Evolutionary conservation across 2,329 filamentous ascomycete species (phyloP), one percentile per base, ranked within the genome.

Genomic region (Elsinoe ampelina): DNA sequence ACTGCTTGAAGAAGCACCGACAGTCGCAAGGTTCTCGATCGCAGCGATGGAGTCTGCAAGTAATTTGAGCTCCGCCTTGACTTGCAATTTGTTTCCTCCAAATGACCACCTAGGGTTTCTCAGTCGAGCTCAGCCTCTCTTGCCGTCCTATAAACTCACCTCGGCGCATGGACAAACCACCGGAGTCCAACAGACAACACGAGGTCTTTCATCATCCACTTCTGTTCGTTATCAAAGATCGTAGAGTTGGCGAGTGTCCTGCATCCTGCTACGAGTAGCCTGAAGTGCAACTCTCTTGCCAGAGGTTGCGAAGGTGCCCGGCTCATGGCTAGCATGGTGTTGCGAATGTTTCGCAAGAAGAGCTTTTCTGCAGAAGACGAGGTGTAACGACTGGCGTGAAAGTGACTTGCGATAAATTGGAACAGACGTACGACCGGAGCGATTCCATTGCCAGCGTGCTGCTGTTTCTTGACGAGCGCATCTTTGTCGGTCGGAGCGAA

Each of bases 331-430:
- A 87, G 80, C 26, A 95, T 76, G 0, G 92, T 96, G 30, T 85
- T 75, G 61, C 86, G 82, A 58, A 97, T 81, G 61, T 97, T 76
- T 34, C 92, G 86, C 59, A 86, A 76, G 70, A 96, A 96, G 3
- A 91, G 80, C 59, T 82, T 81, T 64, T 95, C 89, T 0, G 86
- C 85, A 66, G 96, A 86, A 1, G 83, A 79, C 63, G 86, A 95
- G 22, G 89, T 86, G 22, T 96, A 77, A n/a, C 91, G 82, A 11
- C 87, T 91, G 1, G 95, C 90, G 68, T 90, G 95, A 74, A 95
- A 98, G 68, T 97, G 92, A 66, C 93, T 98, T 58, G 82, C 85
- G 59, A 99, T 81, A 68, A 97, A 95, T 61, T 95, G 89, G 34
- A 96, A 73, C 22, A 97, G 73, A 20, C 87, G 84, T 55, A 88